phyloP scores from a whole-genome alignment of 75 land plant genomes.

The Azolla pinnata region DNA sequence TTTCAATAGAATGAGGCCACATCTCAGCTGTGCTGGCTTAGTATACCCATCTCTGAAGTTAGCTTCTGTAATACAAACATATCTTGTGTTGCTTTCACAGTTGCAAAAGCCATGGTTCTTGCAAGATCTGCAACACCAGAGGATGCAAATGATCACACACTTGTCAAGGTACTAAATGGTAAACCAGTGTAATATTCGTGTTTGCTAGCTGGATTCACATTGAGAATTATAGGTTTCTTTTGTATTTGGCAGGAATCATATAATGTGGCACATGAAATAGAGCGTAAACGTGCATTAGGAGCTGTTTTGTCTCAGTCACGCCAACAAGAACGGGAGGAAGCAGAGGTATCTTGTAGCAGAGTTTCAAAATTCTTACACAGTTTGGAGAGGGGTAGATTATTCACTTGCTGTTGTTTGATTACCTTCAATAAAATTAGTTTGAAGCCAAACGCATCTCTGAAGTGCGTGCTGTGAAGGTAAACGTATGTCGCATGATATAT shows the following conservation, averaged over 20 bases:
- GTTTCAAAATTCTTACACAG: conserved; percentile 1
- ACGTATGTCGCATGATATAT: neutral
- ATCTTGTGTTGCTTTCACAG: conserved; percentile 25
- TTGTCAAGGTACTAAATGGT: conserved; percentile 67
- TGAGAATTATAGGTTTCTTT: too few species aligned
- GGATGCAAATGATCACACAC: conserved; percentile 60
- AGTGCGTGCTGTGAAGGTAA: conserved; percentile 51
- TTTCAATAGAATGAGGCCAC: too few species aligned
- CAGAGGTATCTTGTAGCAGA: conserved; percentile 40
- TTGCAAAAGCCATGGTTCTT: conserved; percentile 51
- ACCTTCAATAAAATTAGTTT: neutral
- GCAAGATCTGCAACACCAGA: conserved; percentile 71
- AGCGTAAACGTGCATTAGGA: conserved; percentile 73
- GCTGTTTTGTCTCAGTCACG: conserved; percentile 67
- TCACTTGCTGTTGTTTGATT: neutral
- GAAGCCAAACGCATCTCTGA: conserved; percentile 81
- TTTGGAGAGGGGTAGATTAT: neutral
- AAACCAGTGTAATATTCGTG: too few species aligned
- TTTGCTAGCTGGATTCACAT: neutral
- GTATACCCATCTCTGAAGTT: neutral
- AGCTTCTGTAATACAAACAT: neutral
- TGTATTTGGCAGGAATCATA: conserved; percentile 66
- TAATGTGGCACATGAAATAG: conserved; percentile 54
- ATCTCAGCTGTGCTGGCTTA: too few species aligned
- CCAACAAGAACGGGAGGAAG: conserved; percentile 82